phyloP scores from a whole-genome alignment of 164 flowering plant species.

The Saururus chinensis region DNA sequence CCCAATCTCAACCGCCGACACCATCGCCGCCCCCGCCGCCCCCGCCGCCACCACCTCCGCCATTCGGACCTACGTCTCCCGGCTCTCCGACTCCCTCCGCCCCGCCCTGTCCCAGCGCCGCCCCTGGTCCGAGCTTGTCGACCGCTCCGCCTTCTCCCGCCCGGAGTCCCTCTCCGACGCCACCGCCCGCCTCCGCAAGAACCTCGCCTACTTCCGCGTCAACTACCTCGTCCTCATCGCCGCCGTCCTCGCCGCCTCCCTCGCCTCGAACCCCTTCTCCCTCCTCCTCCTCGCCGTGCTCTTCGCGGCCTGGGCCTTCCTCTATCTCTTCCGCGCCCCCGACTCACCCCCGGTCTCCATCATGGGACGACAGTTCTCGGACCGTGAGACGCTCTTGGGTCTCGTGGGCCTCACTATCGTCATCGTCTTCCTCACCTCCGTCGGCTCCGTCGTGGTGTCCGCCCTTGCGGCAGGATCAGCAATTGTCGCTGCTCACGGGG shows the following conservation, averaged over 20 bases:
- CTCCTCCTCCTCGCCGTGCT: slow-evolving; percentile 48
- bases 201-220: slow-evolving; percentile 64
- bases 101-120: slow-evolving; percentile 55
- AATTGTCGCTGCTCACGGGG: slow-evolving; percentile 54
- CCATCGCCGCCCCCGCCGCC: slow-evolving; percentile 30
- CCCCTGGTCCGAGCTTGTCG: slow-evolving; percentile 71
- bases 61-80: slow-evolving; percentile 49
- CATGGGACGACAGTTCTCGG: slow-evolving; percentile 51
- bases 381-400: slow-evolving; percentile 47
- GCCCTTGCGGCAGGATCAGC: slow-evolving; percentile 50
- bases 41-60: slow-evolving; percentile 57
- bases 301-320: slow-evolving; percentile 60
- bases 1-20: slow-evolving; percentile 1
- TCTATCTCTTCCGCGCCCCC: slow-evolving; percentile 69
- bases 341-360: slow-evolving; percentile 59
- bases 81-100: slow-evolving; percentile 36
- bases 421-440: slow-evolving; percentile 64
- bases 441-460: slow-evolving; percentile 62
- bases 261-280: slow-evolving; percentile 59
- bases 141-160: slow-evolving; percentile 47
- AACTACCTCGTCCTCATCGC: slow-evolving; percentile 50
- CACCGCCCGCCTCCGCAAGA: slow-evolving; percentile 61
- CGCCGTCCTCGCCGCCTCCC: slow-evolving; percentile 44
- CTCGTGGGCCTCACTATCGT: slow-evolving; percentile 32
- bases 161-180: slow-evolving; percentile 71